These are phyloP conservation scores for Russula vinacea DNA, from an alignment of 768 basidiomycete species.

Conservation along the genomic window DNA sequence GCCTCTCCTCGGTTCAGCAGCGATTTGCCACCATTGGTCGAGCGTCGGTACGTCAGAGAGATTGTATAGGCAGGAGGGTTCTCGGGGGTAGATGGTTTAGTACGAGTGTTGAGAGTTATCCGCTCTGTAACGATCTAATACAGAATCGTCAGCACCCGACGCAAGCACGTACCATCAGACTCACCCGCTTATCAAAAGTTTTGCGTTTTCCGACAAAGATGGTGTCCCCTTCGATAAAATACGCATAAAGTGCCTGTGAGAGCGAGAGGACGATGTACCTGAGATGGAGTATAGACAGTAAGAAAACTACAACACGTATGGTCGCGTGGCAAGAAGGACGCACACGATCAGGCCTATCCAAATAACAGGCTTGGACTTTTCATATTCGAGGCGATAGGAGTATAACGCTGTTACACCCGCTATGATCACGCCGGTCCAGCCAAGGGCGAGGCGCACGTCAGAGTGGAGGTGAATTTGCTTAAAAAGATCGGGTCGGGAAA, in stretches of 20 bases:
- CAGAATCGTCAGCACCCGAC: constrained; percentile 10
- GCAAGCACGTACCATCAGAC: constrained; percentile 32
- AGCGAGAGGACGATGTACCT: constrained; percentile 76
- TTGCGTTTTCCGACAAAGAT: constrained; percentile 90
- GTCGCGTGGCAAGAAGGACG: constrained; percentile 37
- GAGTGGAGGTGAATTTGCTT: constrained; percentile 84
- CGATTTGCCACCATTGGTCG: constrained; percentile 82
- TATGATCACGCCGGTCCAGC: constrained; percentile 82
- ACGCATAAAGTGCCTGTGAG: constrained; percentile 76
- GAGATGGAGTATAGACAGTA: constrained; percentile 22
- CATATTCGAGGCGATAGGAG: constrained; percentile 85
- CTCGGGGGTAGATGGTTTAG: constrained; percentile 51
- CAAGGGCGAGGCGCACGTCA: constrained; percentile 81
- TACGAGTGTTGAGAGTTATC: constrained; percentile 72
- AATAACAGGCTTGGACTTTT: constrained; percentile 77
- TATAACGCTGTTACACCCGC: constrained; percentile 81
- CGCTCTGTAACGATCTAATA: constrained; percentile 84
- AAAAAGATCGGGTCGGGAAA: constrained; percentile 78
- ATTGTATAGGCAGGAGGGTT: constrained; percentile 67
- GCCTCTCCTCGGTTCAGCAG: constrained; percentile 70
- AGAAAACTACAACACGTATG: constrained; percentile 3
- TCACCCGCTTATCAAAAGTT: constrained; percentile 79
- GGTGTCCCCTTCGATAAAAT: constrained; percentile 77
- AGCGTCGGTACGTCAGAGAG: constrained; percentile 66
- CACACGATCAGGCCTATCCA: constrained; percentile 76